A percentile compares a stretch with the other conserved stretches of the same genome.
Conservation (phyloP, 768 basidiomycete species). For the Lactifluus piperatus region DNA sequence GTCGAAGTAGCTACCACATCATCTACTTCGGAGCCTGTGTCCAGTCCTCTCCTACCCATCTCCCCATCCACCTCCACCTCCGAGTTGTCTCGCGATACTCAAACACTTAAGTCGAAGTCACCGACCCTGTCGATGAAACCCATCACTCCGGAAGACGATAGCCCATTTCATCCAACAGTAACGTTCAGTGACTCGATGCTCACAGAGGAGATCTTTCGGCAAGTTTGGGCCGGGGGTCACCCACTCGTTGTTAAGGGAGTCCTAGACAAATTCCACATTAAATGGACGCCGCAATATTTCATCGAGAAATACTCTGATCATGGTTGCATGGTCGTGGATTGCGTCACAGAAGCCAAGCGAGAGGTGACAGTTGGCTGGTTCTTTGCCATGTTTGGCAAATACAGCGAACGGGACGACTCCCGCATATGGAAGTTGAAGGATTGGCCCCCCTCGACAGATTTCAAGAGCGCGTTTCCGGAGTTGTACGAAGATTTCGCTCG, state of each 20-base stretch:
- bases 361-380: slow-evolving; percentile 17
- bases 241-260: slow-evolving; percentile 73
- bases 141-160: background rate
- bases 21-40: slow-evolving; percentile 12
- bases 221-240: slow-evolving; percentile 63
- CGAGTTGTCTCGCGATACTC: slow-evolving; percentile 8
- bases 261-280: slow-evolving; percentile 49
- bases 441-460: slow-evolving; percentile 86
- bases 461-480: slow-evolving; percentile 73
- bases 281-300: slow-evolving; percentile 84
- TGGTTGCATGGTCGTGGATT: slow-evolving; percentile 49
- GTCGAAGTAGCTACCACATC: slow-evolving; percentile 12
- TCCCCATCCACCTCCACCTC: slow-evolving; percentile 17
- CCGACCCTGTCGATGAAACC: background rate
- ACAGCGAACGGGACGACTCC: slow-evolving; percentile 36
- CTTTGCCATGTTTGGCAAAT: slow-evolving; percentile 11
- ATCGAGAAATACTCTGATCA: slow-evolving; percentile 54
- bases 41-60: slow-evolving; percentile 15
- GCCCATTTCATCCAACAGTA: slow-evolving; percentile 40
- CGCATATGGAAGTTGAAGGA: slow-evolving; percentile 56
- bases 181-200: slow-evolving; percentile 43
- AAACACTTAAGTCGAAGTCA: slow-evolving; percentile 5
- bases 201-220: slow-evolving; percentile 50
- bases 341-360: slow-evolving; percentile 8
- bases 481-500: slow-evolving; percentile 77